These are phyloP conservation scores for Leccinum longicurvipes DNA, from an alignment of 768 basidiomycete genomes.

Conservation along the genomic window DNA sequence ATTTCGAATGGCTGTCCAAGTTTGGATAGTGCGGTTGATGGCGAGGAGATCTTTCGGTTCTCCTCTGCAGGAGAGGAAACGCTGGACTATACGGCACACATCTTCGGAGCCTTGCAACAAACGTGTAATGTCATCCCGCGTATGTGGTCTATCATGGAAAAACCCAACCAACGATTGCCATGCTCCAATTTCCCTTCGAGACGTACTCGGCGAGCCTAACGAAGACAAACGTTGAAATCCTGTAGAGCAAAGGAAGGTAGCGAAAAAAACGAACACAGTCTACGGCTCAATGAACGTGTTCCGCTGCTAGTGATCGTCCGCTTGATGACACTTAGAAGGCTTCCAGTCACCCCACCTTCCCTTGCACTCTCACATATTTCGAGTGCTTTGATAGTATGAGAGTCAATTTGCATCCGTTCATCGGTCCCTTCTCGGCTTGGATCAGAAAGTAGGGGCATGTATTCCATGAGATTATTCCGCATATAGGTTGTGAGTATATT, in stretches of 20 bases:
- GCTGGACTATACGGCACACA: constrained; percentile 71
- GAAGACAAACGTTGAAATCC: constrained; percentile 13
- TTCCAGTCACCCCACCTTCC: constrained; percentile 73
- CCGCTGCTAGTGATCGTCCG: constrained; percentile 78
- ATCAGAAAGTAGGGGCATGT: constrained; percentile 62
- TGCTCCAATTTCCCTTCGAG: constrained; percentile 62
- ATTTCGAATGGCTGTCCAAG: constrained; percentile 53
- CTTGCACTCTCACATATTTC: constrained; percentile 75
- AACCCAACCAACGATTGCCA: constrained; percentile 77
- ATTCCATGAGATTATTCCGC: constrained; percentile 65
- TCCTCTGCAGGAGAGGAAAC: constrained; percentile 67
- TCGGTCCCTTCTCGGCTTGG: constrained; percentile 55
- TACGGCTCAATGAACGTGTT: constrained; percentile 67
- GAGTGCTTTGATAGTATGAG: constrained; percentile 84
- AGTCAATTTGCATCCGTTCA: constrained; percentile 83
- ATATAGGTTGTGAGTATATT: constrained; percentile 63
- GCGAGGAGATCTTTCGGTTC: constrained; percentile 61
- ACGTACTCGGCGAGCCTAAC: constrained; percentile 83
- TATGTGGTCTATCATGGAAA: constrained; percentile 57
- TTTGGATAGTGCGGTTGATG: constrained; percentile 57
- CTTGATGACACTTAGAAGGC: constrained; percentile 69
- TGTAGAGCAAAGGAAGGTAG: not conserved
- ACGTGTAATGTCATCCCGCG: constrained; percentile 60
- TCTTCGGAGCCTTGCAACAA: constrained; percentile 63
- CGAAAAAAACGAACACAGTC: constrained; percentile 59